These are phyloP conservation scores for Xylaria sp. DNA, from an alignment of 495 filamentous ascomycete genomes.

Conservation along the genomic window DNA sequence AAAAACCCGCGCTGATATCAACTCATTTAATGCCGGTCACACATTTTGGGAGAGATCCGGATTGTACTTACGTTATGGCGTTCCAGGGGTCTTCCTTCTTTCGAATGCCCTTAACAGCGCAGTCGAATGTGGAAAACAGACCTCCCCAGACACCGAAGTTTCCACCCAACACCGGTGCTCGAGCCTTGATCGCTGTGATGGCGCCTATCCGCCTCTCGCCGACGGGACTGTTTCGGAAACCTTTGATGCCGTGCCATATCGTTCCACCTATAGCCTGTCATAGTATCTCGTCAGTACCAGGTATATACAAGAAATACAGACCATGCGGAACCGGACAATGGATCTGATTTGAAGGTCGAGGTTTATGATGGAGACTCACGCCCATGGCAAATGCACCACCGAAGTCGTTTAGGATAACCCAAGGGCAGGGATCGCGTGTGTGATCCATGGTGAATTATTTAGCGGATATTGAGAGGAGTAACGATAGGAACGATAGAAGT, in stretches of 20 bases:
- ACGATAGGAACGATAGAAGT: not conserved
- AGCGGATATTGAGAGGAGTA: not conserved
- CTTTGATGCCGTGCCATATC: conserved; percentile 98
- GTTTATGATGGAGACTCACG: conserved; percentile 59
- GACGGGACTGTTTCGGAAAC: conserved; percentile 85
- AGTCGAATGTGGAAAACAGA: conserved; percentile 92
- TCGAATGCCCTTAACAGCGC: conserved; percentile 92
- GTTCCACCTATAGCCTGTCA: conserved; percentile 83
- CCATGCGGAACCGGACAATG: not conserved
- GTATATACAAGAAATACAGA: not conserved
- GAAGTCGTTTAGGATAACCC: conserved; percentile 95
- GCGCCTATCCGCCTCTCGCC: conserved; percentile 96
- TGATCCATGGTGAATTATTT: conserved; percentile 69
- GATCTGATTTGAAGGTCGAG: not conserved
- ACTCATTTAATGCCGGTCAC: conserved; percentile 52
- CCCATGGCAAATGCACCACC: conserved; percentile 98
- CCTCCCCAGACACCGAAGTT: conserved; percentile 99
- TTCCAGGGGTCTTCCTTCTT: conserved; percentile 99
- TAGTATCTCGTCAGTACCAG: conserved; percentile 22
- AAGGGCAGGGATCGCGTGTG: conserved; percentile 89
- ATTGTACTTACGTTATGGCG: conserved; percentile 64
- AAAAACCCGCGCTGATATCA: conserved; percentile 85
- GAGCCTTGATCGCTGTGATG: conserved; percentile 94
- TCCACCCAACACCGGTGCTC: conserved; percentile 92
- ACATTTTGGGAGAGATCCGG: not conserved